A percentile compares a stretch with the other conserved stretches of the same genome.
Evolutionary conservation across 768 basidiomycete species (phyloP).

Genomic region (Paxillus rubicundulus): DNA sequence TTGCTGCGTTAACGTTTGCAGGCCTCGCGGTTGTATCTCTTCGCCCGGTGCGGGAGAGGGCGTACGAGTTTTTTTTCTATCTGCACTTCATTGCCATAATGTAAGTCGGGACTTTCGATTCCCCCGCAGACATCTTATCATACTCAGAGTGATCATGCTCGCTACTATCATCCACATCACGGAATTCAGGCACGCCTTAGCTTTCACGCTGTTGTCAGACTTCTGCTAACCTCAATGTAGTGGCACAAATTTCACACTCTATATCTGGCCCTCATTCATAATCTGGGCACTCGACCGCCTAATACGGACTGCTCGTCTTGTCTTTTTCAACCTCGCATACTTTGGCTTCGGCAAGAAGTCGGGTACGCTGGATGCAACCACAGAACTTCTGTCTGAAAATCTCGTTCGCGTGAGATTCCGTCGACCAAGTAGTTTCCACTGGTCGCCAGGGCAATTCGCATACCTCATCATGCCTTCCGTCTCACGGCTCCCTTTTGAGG

Average conservation of each 20-base stretch:
- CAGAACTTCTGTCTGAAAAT: slow-evolving; percentile 41
- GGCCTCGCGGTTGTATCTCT: slow-evolving; percentile 43
- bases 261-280: slow-evolving; percentile 50
- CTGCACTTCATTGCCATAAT: slow-evolving; percentile 43
- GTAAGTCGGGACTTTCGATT: slow-evolving; percentile 23
- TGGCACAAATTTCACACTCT: slow-evolving; percentile 18
- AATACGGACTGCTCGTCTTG: slow-evolving; percentile 41
- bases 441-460: slow-evolving; percentile 51
- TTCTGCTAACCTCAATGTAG: slow-evolving; percentile 15
- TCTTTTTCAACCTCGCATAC: slow-evolving; percentile 41
- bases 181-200: slow-evolving; percentile 27
- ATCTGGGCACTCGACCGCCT: slow-evolving; percentile 55
- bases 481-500: slow-evolving; percentile 43
- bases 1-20: slow-evolving; percentile 37
- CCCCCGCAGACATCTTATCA: slow-evolving; percentile 39
- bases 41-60: slow-evolving; percentile 46
- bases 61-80: slow-evolving; percentile 51
- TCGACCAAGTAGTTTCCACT: slow-evolving; percentile 45
- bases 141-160: slow-evolving; percentile 30
- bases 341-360: slow-evolving; percentile 25
- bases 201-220: slow-evolving; percentile 12
- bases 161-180: slow-evolving; percentile 42
- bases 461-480: slow-evolving; percentile 48
- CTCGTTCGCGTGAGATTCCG: slow-evolving; percentile 45
- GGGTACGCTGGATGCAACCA: slow-evolving; percentile 31